Evolutionary conservation across 106 monocot genomes (phyloP), one percentile per base, ranked within the genome.

Genomic region (Phalaenopsis aphrodite): DNA sequence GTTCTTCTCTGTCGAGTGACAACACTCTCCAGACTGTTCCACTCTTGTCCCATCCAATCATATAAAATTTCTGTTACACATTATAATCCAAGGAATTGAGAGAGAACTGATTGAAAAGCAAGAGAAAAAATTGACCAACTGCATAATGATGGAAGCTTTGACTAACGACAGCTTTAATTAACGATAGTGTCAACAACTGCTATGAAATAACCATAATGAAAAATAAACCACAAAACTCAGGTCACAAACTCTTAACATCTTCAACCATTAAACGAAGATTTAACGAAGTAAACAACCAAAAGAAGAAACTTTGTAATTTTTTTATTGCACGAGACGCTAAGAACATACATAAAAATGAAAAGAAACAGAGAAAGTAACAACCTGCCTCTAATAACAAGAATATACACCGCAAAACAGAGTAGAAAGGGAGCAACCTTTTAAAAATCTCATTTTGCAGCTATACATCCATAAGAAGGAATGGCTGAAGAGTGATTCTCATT

Each of bases 31-130:
- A 99, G 15, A 84, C 47, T 9, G 83, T 84, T 76, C 77, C 83
- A 24, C 56, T 87, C 85, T 93, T 90, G 81, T 99, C 89, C 74
- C 84, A 91, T 86, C 98, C 98, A 56, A 93, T 76, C 85, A 99
- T 79, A 82, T 99, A 99, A 84, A 94, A 94, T 61, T 91, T 94
- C 98, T 99, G 85, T 83, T 85, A 5, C 42, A 78, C 61, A 61
- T 19, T 61, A 61, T 1, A 61, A 61, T 61, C 10, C 7, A 61
- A 61, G 61, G 21, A 23, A 11, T 69, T 69, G 12, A 69, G n/a
- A 3, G 12, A 69, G 69, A 39, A 14, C 16, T 69, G 30, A 37
- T 3, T 9, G 39, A 30, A 69, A 39, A 69, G 10, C 10, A 69
- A 39, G 38, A 39, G 37, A 69, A 37, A 9, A 38, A 41, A 9